phyloP scores from a whole-genome alignment of 306 rosid species.

The Prunus mume region DNA sequence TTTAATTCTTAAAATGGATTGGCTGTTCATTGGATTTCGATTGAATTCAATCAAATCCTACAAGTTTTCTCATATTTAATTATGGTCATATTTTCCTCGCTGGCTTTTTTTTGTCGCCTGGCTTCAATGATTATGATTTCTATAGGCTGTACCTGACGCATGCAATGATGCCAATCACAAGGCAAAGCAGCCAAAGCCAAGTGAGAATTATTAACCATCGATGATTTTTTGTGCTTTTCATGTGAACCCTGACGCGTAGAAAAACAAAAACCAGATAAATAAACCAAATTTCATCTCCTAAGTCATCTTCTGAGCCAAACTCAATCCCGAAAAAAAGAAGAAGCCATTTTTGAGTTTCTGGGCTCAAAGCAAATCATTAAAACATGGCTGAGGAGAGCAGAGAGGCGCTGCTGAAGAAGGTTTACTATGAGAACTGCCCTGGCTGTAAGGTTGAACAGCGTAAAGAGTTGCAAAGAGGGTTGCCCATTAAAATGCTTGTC shows the following conservation, averaged over 20 bases:
- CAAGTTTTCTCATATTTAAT: background rate
- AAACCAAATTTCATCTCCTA: background rate
- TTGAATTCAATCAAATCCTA: background rate
- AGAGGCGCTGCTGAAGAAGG: conserved; percentile 47
- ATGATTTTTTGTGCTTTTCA: background rate
- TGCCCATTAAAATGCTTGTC: conserved; percentile 39
- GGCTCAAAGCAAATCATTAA: background rate
- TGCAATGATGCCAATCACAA: conserved; percentile 6
- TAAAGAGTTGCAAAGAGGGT: conserved; percentile 39
- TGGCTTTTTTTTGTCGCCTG: background rate
- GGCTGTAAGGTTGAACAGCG: conserved; percentile 67
- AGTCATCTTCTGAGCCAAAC: background rate
- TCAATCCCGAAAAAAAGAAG: background rate
- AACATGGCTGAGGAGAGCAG: conserved; percentile 41
- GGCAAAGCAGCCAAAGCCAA: background rate
- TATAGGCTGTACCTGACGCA: conserved; percentile 6
- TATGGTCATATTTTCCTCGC: background rate
- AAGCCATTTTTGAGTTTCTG: background rate
- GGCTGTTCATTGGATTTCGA: background rate
- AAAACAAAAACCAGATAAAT: background rate
- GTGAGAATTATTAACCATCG: background rate
- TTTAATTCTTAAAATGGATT: background rate
- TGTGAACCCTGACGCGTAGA: background rate
- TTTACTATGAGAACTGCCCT: conserved; percentile 60
- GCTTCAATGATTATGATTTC: background rate